A percentile compares a stretch with the other conserved stretches of the same genome.
These are phyloP conservation scores for Jasminum sambac DNA, from an alignment of 257 asterid species.

Conservation along the genomic window DNA sequence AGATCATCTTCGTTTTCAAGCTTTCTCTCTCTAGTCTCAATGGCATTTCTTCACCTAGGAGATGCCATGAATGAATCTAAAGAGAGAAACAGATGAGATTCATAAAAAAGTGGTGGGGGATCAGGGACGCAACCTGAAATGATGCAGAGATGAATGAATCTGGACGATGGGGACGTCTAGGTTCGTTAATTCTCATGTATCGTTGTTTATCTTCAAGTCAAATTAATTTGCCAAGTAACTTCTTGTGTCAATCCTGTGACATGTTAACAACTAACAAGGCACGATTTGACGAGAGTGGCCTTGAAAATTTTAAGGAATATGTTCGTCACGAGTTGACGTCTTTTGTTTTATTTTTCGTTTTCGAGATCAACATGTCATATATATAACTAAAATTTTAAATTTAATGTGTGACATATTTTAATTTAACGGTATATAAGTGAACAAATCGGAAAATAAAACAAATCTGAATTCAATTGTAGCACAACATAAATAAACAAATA, in stretches of 20 bases:
- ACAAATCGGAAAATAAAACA: no score
- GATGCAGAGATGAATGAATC: conserved; percentile 24
- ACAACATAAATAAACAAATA: no score
- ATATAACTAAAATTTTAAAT: no score
- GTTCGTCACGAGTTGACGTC: no score
- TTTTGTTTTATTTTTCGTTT: no score
- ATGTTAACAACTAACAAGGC: no score
- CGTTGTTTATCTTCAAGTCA: not conserved
- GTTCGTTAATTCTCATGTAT: conserved; percentile 21
- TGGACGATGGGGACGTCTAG: conserved; percentile 29
- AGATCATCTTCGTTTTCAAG: not conserved
- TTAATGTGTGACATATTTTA: no score
- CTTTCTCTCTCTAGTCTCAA: conserved; percentile 20
- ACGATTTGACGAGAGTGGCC: no score
- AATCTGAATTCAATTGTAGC: no score
- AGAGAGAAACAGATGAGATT: not conserved
- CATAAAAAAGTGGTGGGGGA: not conserved
- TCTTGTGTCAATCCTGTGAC: not conserved
- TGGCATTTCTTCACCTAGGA: not conserved
- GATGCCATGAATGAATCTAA: not conserved
- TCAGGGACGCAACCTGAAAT: conserved; percentile 12
- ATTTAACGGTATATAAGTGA: no score
- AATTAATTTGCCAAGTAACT: conserved; percentile 8
- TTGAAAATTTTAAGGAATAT: no score
- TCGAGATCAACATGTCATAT: no score